Base-by-base conservation (phyloP, 2,329 filamentous ascomycete species). In the Pseudogymnoascus sp. region DNA sequence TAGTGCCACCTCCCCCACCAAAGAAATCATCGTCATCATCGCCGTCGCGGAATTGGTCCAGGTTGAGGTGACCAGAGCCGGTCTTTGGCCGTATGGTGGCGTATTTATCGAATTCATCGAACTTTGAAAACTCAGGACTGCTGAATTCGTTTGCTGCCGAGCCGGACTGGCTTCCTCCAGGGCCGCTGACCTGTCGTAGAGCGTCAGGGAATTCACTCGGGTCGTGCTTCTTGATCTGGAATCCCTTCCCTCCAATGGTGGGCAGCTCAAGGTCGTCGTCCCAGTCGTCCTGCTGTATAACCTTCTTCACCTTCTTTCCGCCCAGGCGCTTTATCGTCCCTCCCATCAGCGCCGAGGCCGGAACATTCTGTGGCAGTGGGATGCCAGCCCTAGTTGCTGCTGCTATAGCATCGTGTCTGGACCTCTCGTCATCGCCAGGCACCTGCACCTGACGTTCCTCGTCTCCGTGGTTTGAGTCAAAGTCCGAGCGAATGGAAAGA, bases 261-360 rank as follows among this genome's bases (percentile, higher is more conserved):
- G 89, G 87, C 14, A 92, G 75, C 69, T 90, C 89, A 59, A 93
- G 76, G 69, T 93, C 89, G 69, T 93, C 90, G 68, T 92, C 89
- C 65, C 86, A 88, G 87, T 90, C 93, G 73, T 93, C 90, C 69
- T 92, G 89, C 66, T 90, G 86, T 64, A 90, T 84, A 41, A 88
- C 85, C 71, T 85, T 89, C 71, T 86, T 88, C 19, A 89, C 81
- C 70, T 88, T 91, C 68, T 85, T 84, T 64, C 86, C 86, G 60
- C 93, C 93, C 35, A 98, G 81, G 69, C 93, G 84, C 78, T 96
- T 96, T 72, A 98, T 98, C 8, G 92, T 93, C 61, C 95, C 95
- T 61, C 93, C 93, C 74, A 95, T 84, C 43, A 99, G 80, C 31
- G 95, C 95, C 19, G 93, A 96, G 31, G 90, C 86, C 1, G 93